Base-by-base conservation (phyloP, 2,329 filamentous ascomycete species). In the Graphilbum sp. region DNA sequence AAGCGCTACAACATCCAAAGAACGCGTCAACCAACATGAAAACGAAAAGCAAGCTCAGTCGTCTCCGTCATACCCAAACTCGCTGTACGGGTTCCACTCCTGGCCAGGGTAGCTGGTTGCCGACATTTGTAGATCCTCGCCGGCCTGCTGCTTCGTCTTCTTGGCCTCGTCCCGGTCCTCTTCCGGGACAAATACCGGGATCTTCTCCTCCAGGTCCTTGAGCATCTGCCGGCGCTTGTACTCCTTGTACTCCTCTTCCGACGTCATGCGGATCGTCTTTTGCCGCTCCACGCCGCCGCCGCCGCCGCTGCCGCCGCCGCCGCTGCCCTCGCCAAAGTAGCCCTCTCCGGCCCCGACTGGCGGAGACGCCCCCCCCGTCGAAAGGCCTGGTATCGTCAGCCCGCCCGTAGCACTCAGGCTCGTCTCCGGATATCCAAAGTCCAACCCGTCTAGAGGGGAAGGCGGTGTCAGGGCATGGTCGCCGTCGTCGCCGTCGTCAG, bases 101-200 rank as follows among this genome's bases (percentile, higher is more conserved):
- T 79, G 73, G 0, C 77, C 77, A 0, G 77, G 77, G 53, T 80
- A 82, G 50, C 69, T 75, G 12, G 74, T 76, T 7, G 75, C 75
- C 35, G 62, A 67, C 77, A 82, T 81, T 41, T 64, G 59, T 12
- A 68, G 66, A 49, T 59, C 52, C n/a, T 64, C 59, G 24, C 21
- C 21, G 21, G 6, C 11, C 21, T 59, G 54, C 35, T 48, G 50
- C 37, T 57, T 55, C 21, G 56, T 56, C 19, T 55, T 52, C 24
- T 44, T 39, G 12, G 35, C 39, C 23, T 44, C 37, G 11, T 43
- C 36, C 33, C 45, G 45, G 37, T 50, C 47, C 9, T 50, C 46
- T 40, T 55, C 52, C 13, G 50, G 49, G 13, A 51, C 47, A 38
- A 58, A 51, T 48, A 54, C 53, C 10, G 61, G 55, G 19, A 72